Percentiles rank a stretch among this genome's conserved stretches.
Conservation (phyloP, 768 basidiomycete genomes). For the Lepiota brunneoincarnata region DNA sequence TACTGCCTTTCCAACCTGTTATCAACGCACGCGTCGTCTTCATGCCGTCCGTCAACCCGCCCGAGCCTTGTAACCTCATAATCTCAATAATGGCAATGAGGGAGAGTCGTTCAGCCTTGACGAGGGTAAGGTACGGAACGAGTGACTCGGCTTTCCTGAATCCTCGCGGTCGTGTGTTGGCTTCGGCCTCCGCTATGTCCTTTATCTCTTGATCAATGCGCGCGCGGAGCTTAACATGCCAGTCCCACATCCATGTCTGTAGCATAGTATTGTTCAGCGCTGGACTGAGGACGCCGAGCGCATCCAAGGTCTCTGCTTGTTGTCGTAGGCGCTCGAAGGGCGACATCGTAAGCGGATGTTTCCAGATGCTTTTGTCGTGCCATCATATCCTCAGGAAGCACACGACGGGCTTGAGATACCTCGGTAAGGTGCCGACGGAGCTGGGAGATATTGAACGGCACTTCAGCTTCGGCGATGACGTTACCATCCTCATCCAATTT, state of each 20-base stretch:
- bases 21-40: conserved; percentile 85
- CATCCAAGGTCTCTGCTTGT: conserved; percentile 55
- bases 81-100: conserved; percentile 87
- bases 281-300: conserved; percentile 52
- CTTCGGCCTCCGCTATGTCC: conserved; percentile 36
- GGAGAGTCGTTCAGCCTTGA: conserved; percentile 77
- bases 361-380: conserved; percentile 82
- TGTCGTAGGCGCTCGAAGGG: conserved; percentile 66
- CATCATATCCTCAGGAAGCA: conserved; percentile 64
- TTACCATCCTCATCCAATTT: conserved; percentile 18
- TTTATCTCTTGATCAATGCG: conserved; percentile 51
- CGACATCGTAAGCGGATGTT: conserved; percentile 82
- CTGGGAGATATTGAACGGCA: conserved; percentile 75
- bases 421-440: conserved; percentile 68
- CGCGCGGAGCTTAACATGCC: conserved; percentile 62
- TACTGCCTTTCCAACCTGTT: conserved; percentile 74
- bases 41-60: conserved; percentile 82
- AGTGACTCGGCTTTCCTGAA: conserved; percentile 26
- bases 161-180: background rate
- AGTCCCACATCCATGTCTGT: conserved; percentile 82
- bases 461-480: conserved; percentile 28
- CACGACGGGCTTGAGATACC: conserved; percentile 58
- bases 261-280: conserved; percentile 43
- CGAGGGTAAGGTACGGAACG: conserved; percentile 70
- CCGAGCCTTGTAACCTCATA: conserved; percentile 75